phyloP scores from a whole-genome alignment of 495 filamentous ascomycete species.

The Neurospora terricola region DNA sequence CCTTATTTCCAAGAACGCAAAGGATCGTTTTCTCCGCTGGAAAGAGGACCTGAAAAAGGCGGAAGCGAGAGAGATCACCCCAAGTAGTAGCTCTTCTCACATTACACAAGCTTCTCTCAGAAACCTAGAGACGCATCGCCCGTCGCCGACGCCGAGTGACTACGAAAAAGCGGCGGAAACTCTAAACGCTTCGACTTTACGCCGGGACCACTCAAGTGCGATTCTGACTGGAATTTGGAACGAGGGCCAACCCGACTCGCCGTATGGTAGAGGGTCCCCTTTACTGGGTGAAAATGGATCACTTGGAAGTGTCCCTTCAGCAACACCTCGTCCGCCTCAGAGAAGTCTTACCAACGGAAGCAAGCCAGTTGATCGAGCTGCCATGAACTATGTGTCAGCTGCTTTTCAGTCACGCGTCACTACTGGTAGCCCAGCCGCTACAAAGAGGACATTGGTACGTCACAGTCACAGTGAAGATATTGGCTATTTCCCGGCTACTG shows the following conservation, averaged over 20 bases:
- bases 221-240: conserved; percentile 50
- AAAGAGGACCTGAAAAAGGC: conserved; percentile 57
- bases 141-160: conserved; percentile 6
- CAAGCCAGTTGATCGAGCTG: conserved; percentile 1
- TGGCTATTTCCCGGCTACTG: not conserved
- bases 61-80: conserved; percentile 18
- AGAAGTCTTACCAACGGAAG: not conserved
- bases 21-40: conserved; percentile 69
- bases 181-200: conserved; percentile 6
- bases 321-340: conserved; percentile 1
- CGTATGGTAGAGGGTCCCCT: conserved; percentile 12
- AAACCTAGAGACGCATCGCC: not conserved
- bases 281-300: conserved; percentile 4
- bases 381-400: conserved; percentile 4
- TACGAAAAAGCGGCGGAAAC: conserved; percentile 13
- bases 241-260: conserved; percentile 48
- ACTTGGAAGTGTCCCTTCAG: conserved; percentile 1
- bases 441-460: conserved; percentile 7
- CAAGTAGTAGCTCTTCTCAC: not conserved
- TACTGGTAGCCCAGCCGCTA: not conserved
- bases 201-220: conserved; percentile 39
- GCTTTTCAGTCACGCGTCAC: conserved; percentile 10
- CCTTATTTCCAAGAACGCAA: conserved; percentile 63
- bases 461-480: conserved; percentile 11
- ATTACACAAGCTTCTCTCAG: conserved; percentile 1